A percentile compares a stretch with the other conserved stretches of the same genome.
Evolutionary conservation across 176 grass and related monocot genomes (phyloP).

Genomic region (Rhynchospora pubera): DNA sequence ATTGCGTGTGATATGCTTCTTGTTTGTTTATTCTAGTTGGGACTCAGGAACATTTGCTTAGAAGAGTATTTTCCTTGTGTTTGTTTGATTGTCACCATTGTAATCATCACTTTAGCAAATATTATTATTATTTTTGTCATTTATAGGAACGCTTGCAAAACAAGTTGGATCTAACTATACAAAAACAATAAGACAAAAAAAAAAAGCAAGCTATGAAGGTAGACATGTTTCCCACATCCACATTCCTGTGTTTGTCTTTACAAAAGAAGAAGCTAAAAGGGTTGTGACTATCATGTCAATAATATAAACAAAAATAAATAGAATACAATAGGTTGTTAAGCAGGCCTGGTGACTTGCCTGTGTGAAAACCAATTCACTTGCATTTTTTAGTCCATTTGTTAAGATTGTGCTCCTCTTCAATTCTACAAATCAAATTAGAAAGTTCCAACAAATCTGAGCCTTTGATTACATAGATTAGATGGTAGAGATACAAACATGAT

Average conservation of each 20-base stretch:
- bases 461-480: too few species aligned
- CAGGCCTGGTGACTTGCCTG: not conserved
- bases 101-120: not conserved
- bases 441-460: too few species aligned
- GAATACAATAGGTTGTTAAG: not conserved
- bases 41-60: not conserved
- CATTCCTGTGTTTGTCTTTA: not conserved
- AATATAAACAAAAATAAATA: not conserved
- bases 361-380: not conserved
- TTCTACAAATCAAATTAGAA: too few species aligned
- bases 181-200: not conserved
- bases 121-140: not conserved
- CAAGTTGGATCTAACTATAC: constrained; percentile 1
- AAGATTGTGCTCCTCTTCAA: too few species aligned
- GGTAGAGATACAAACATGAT: too few species aligned
- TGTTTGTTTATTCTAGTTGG: constrained; percentile 11
- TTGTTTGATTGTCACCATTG: constrained; percentile 14
- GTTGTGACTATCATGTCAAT: constrained; percentile 4
- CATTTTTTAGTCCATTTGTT: not conserved
- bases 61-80: constrained; percentile 9
- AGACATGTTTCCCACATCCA: not conserved
- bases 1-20: not conserved
- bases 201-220: not conserved
- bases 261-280: too few species aligned
- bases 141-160: not conserved